Evolutionary conservation across 352 stramenopile species (phyloP), one percentile per base, ranked within the genome.

Genomic region (Globisporangium irregulare): DNA sequence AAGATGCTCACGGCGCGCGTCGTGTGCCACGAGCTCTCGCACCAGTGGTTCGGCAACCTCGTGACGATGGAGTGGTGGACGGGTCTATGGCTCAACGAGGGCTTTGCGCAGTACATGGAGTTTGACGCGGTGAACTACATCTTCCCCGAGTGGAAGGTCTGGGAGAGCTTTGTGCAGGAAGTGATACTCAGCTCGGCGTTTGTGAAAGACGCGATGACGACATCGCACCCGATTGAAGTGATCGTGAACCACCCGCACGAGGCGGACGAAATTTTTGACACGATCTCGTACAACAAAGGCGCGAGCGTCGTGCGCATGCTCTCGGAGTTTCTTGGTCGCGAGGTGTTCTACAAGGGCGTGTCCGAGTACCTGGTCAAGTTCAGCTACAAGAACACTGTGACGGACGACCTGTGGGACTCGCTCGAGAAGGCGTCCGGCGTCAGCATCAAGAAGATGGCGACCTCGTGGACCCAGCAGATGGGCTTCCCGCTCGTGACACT

Each of bases 11-110:
- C 98, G 10, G 97, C 95, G 32, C 93, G 91, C 7, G 97, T 98
- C 0, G 97, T 99, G 22, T 98, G 92, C 48, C 97, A 99, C 75
- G 97, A 99, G 77, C 78, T 99, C 1, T 97, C 97, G 4, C 97
- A 99, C 80, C 96, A 99, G 69, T 92, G 83, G 86, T 99, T 99
- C 67, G 96, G 97, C 43, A 99, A 99, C 74, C 84, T 99, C 3
- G 98, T 99, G 32, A 99, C 98, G 27, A 99, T 99, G 97, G 86
- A 93, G 8, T 99, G 97, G 82, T 98, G 94, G 93, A 95, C 92
- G 12, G 90, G 92, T 27, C 79, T 98, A 4, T 98, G 94, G 94
- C 83, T 99, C 8, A 99, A 99, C 79, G 98, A 99, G 77, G 97
- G 97, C 8, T 99, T 99, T 75, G 97, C 97, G 12, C 92, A 86